Evolutionary conservation across 2,329 filamentous ascomycete species (phyloP).

Genomic region (Beauveria scarabaeidicola): DNA sequence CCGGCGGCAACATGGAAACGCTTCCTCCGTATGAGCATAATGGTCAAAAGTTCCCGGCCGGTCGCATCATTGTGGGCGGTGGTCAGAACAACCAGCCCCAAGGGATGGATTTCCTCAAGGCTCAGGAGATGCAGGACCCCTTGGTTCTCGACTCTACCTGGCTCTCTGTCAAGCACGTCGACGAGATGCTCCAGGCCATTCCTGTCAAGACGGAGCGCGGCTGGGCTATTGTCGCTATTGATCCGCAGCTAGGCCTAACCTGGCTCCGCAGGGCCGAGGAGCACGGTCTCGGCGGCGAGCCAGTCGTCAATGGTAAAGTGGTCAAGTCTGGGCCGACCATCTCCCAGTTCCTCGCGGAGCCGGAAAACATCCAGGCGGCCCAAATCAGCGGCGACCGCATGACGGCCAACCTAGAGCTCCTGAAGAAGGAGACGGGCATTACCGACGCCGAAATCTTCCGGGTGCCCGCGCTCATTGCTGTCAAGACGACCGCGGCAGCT

Average conservation of each 20-base stretch:
- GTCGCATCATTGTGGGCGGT: not conserved
- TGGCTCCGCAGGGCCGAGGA: not conserved
- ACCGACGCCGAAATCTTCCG: not conserved
- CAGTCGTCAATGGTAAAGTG: not conserved
- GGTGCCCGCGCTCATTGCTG: not conserved
- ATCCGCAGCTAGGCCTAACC: not conserved
- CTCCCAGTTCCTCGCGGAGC: not conserved
- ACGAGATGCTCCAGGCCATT: constrained; percentile 22
- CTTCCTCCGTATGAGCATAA: not conserved
- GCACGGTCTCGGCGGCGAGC: not conserved
- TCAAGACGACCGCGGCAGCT: not conserved
- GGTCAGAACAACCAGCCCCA: not conserved
- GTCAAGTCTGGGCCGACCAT: not conserved
- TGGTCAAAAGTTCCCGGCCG: not conserved
- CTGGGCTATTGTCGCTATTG: not conserved
- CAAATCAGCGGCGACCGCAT: not conserved
- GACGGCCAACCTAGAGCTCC: not conserved
- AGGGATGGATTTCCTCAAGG: constrained; percentile 10
- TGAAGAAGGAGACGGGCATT: not conserved
- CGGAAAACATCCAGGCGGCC: not conserved
- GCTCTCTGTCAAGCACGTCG: constrained; percentile 24
- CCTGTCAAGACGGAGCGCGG: not conserved
- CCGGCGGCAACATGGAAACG: not conserved
- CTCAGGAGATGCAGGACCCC: constrained; percentile 22
- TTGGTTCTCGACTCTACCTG: constrained; percentile 23